A percentile compares a stretch with the other conserved stretches of the same genome.
These are phyloP conservation scores for Sanguinoderma infundibulare DNA, from an alignment of 1,284 basidiomycete species.

Conservation along the genomic window DNA sequence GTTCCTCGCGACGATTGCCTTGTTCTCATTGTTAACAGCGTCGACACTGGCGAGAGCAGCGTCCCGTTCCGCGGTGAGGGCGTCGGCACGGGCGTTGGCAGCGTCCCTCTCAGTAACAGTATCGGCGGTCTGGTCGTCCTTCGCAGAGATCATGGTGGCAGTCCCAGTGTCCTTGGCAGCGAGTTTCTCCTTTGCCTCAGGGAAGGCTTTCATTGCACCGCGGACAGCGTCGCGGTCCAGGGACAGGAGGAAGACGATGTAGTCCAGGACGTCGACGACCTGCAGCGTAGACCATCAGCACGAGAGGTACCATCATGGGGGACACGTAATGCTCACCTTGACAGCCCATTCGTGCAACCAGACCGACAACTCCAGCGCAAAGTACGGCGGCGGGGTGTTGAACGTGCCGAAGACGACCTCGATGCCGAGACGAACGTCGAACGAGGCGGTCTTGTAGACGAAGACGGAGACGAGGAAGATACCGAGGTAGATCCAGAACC, in stretches of 20 bases:
- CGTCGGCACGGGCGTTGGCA: not conserved
- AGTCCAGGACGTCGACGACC: not conserved
- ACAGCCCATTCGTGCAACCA: not conserved
- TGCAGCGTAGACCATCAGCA: not conserved
- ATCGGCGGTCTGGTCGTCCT: no score
- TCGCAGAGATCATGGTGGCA: not conserved
- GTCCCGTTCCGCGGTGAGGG: no score
- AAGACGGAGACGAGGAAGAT: not conserved
- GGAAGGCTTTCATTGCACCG: not conserved
- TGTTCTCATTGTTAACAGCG: not conserved
- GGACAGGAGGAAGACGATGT: not conserved
- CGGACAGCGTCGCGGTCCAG: not conserved
- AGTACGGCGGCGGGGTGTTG: not conserved
- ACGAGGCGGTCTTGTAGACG: not conserved
- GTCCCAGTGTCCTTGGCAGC: not conserved
- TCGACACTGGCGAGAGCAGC: no score
- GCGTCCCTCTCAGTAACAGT: not conserved
- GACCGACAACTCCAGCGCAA: not conserved
- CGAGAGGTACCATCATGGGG: not conserved
- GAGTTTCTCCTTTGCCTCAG: not conserved
- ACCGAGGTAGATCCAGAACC: not conserved
- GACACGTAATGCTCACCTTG: not conserved
- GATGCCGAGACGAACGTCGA: not conserved
- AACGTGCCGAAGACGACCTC: not conserved
- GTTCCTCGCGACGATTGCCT: not conserved